phyloP scores from a whole-genome alignment of 441 rosid genomes.

The Metrosideros polymorpha region DNA sequence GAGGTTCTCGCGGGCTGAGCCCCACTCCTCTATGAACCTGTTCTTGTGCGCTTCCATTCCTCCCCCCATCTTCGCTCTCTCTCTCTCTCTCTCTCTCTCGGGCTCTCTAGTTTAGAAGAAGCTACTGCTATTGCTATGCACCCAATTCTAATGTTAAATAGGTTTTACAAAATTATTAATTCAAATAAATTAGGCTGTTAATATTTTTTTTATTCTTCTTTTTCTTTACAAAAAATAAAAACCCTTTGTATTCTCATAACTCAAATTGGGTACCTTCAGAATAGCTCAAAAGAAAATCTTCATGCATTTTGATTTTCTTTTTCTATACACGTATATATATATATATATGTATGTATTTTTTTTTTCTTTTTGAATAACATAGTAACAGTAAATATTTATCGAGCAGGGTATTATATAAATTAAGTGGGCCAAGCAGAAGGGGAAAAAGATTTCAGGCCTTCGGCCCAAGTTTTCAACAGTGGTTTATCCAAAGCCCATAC shows the following conservation, averaged over 20 bases:
- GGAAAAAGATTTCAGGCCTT: not conserved
- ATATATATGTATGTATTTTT: no score
- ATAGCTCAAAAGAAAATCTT: not conserved
- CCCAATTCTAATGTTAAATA: not conserved
- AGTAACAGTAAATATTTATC: not conserved
- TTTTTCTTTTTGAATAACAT: not conserved
- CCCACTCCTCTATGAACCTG: conserved; percentile 81
- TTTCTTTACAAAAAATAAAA: not conserved
- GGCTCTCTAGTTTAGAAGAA: not conserved
- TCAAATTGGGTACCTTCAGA: no score
- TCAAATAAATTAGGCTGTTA: not conserved
- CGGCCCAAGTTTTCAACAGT: not conserved
- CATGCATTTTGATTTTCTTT: not conserved
- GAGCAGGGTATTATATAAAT: not conserved
- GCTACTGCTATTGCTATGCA: not conserved
- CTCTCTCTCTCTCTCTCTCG: not conserved
- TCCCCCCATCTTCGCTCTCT: conserved; percentile 52
- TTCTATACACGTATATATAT: fast-evolving
- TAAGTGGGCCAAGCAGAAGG: not conserved
- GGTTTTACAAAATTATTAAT: not conserved
- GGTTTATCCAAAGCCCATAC: not conserved
- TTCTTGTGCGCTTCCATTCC: conserved; percentile 91
- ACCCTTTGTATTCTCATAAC: not conserved
- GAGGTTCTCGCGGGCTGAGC: conserved; percentile 69
- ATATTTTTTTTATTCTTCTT: not conserved